phyloP scores from a whole-genome alignment of 176 grass and related monocot species.

The Canna indica region DNA sequence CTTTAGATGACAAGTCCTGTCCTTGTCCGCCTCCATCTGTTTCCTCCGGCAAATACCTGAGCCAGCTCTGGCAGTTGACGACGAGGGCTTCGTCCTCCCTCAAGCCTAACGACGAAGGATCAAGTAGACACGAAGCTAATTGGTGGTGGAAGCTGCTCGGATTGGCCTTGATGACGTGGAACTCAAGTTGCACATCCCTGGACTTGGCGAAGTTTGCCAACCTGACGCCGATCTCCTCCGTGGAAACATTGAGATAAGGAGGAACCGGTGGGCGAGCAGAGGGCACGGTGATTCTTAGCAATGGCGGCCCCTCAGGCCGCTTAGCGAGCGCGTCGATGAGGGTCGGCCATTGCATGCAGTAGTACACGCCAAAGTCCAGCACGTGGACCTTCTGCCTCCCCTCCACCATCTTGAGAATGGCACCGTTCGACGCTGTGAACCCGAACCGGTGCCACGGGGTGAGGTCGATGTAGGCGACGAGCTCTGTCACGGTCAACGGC shows the following conservation, averaged over 20 bases:
- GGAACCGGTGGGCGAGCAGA: constrained; percentile 15
- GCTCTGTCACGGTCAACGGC: constrained; percentile 19
- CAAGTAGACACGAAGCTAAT: background rate
- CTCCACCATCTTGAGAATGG: constrained; percentile 15
- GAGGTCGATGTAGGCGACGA: constrained; percentile 24
- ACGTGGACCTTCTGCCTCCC: constrained; percentile 12
- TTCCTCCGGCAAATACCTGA: constrained; percentile 17
- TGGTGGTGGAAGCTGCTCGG: constrained; percentile 4
- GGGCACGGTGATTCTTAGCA: constrained; percentile 18
- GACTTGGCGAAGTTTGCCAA: constrained; percentile 23
- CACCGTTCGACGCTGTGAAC: constrained; percentile 18
- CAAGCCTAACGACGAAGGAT: constrained; percentile 8
- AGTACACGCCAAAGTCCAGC: constrained; percentile 15
- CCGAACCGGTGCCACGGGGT: constrained; percentile 29
- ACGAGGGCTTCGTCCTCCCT: constrained; percentile 12
- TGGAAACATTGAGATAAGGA: constrained; percentile 5
- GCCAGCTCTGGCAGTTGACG: constrained; percentile 26
- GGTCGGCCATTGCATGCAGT: constrained; percentile 27
- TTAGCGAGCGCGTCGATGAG: constrained; percentile 22
- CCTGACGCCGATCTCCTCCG: constrained; percentile 13
- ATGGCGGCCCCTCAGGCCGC: constrained; percentile 9
- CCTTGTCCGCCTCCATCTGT: background rate
- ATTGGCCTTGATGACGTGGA: constrained; percentile 14
- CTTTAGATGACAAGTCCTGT: background rate
- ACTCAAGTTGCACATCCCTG: constrained; percentile 12